phyloP scores from a whole-genome alignment of 768 basidiomycete species.

The Tulasnella sp. region DNA sequence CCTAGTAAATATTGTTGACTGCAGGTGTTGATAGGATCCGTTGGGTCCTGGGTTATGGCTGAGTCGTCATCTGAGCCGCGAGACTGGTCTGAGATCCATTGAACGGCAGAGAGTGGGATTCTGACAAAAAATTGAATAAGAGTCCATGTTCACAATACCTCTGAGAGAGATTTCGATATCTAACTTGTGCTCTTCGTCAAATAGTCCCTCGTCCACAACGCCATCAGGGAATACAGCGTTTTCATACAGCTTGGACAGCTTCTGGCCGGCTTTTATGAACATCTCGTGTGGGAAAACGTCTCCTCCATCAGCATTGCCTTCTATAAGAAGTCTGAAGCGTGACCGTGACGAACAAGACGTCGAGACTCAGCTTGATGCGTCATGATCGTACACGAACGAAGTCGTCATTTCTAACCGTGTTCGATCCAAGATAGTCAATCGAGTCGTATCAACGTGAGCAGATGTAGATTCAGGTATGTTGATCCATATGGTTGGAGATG shows the following conservation, averaged over 20 bases:
- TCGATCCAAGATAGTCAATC: too few relatives aligned
- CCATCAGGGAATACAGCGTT: slow-evolving; percentile 56
- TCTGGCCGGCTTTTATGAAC: slow-evolving; percentile 53
- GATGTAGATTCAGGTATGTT: too few relatives aligned
- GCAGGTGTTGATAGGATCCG: slow-evolving; percentile 19
- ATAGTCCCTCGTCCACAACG: slow-evolving; percentile 24
- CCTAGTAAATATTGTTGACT: too few relatives aligned
- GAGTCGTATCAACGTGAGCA: too few relatives aligned
- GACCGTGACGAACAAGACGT: too few relatives aligned
- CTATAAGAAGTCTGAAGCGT: too few relatives aligned
- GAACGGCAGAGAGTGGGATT: background rate
- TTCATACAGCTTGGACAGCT: slow-evolving; percentile 59
- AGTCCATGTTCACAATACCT: background rate
- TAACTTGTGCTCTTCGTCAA: too few relatives aligned
- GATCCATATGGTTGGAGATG: too few relatives aligned
- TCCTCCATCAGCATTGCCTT: too few relatives aligned
- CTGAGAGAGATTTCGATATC: background rate
- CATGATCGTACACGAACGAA: too few relatives aligned
- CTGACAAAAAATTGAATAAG: background rate
- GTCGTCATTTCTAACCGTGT: too few relatives aligned
- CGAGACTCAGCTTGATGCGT: too few relatives aligned
- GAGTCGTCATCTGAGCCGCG: slow-evolving; percentile 34
- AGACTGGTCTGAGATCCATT: background rate
- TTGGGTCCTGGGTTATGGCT: slow-evolving; percentile 50
- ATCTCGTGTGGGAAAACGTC: slow-evolving; percentile 39